Percentiles rank a stretch among this genome's conserved stretches.
Evolutionary conservation across 257 asterid species (phyloP).

Genomic region (Agastache rugosa): DNA sequence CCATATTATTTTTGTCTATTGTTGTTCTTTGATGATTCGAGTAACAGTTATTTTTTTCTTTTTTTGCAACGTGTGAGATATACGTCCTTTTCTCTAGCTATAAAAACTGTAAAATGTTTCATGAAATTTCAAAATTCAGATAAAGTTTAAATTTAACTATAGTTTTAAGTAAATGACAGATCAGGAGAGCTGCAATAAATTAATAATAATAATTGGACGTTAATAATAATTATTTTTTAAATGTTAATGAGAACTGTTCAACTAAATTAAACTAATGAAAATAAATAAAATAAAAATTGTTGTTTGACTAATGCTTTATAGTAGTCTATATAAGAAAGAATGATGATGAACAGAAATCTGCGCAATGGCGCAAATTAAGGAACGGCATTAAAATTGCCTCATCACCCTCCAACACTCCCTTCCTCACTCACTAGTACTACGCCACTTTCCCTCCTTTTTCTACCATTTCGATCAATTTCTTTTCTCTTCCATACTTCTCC

Average conservation of each 20-base stretch:
- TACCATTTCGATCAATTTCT: slow-evolving; percentile 20
- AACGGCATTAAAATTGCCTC: slow-evolving; percentile 45
- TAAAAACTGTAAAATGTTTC: not conserved
- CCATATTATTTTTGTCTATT: not conserved
- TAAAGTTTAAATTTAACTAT: not conserved
- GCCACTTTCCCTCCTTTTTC: slow-evolving; percentile 12
- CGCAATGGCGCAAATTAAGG: slow-evolving; percentile 60
- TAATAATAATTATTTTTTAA: not conserved
- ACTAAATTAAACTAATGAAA: not conserved
- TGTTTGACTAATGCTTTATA: slow-evolving; percentile 30
- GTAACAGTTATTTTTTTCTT: too few relatives aligned
- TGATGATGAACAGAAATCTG: slow-evolving; percentile 37
- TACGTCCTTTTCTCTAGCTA: not conserved
- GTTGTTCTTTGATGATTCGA: not conserved
- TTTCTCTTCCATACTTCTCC: not conserved
- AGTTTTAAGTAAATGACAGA: not conserved
- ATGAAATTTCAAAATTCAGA: not conserved
- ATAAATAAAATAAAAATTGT: not conserved
- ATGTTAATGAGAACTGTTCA: not conserved
- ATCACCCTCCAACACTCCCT: slow-evolving; percentile 38
- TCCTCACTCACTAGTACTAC: slow-evolving; percentile 16
- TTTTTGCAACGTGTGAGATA: not conserved
- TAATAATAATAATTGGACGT: not conserved
- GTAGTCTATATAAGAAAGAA: slow-evolving; percentile 21
- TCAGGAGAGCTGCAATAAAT: not conserved